A percentile compares a stretch with the other conserved stretches of the same genome.
Conservation (phyloP, 179 eudicot species). For the Nepenthes alata region DNA sequence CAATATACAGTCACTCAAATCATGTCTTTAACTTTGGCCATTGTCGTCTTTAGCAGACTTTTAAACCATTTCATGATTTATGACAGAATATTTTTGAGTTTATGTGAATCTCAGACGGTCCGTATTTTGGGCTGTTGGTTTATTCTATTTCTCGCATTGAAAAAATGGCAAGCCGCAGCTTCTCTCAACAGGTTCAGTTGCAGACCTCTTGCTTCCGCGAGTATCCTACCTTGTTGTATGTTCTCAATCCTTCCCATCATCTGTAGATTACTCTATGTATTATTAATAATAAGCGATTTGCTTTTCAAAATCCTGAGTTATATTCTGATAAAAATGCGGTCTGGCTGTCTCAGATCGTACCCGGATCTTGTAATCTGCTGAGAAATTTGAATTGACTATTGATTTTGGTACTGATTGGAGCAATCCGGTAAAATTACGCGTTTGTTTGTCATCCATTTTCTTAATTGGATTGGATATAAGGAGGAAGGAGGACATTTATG, state of each 20-base stretch:
- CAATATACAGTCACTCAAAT: too few species aligned
- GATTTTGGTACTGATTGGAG: not conserved
- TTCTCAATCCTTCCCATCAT: not conserved
- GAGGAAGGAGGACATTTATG: not conserved
- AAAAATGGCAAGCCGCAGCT: not conserved
- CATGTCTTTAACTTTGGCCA: too few species aligned
- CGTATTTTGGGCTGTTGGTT: too few species aligned
- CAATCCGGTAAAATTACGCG: not conserved
- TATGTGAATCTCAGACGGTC: too few species aligned
- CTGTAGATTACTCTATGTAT: not conserved
- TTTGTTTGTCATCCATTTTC: not conserved
- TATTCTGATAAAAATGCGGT: slow-evolving; percentile 8
- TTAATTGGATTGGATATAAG: not conserved
- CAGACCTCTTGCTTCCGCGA: not conserved
- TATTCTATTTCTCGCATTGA: not conserved
- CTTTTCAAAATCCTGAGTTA: slow-evolving; percentile 1
- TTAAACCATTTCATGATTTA: too few species aligned
- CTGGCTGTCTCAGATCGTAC: slow-evolving; percentile 34
- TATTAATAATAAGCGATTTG: not conserved
- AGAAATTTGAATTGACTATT: slow-evolving; percentile 13
- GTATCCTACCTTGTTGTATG: not conserved
- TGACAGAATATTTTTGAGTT: too few species aligned
- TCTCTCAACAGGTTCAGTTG: not conserved
- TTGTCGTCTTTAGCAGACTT: too few species aligned
- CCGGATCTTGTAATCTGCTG: slow-evolving; percentile 23